Conservation (phyloP, 2,329 filamentous ascomycete genomes). For the Akanthomyces uredinophilus region DNA sequence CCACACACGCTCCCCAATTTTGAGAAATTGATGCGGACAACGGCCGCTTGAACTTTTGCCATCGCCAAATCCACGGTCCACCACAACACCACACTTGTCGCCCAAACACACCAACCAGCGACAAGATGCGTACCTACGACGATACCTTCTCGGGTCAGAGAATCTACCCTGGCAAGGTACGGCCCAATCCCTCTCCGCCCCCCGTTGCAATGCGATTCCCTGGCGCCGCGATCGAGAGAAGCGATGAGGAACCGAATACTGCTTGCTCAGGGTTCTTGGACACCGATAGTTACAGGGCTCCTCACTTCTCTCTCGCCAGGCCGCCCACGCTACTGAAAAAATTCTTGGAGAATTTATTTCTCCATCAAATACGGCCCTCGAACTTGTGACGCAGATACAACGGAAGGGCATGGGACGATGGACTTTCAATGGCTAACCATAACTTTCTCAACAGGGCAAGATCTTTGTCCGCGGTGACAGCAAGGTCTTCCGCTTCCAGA, state of each 20-base stretch:
- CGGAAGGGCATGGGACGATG: background rate
- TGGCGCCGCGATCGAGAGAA: constrained; percentile 8
- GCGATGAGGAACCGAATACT: constrained; percentile 4
- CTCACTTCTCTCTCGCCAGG: constrained; percentile 1
- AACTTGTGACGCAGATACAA: background rate
- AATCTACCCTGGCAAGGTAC: constrained; percentile 65
- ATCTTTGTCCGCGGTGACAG: constrained; percentile 99
- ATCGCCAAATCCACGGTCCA: constrained; percentile 36
- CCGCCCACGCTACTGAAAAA: background rate
- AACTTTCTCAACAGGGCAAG: constrained; percentile 68
- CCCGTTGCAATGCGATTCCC: constrained; percentile 3
- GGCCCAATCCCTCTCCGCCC: constrained; percentile 22
- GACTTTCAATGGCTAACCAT: constrained; percentile 24
- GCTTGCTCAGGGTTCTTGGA: too few species aligned
- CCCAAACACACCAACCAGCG: constrained; percentile 34
- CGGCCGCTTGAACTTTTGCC: constrained; percentile 30
- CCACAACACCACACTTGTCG: constrained; percentile 37
- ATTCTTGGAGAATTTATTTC: background rate
- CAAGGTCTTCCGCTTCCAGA: constrained; percentile 99
- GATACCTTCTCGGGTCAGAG: constrained; percentile 61
- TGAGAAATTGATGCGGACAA: constrained; percentile 34
- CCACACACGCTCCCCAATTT: constrained; percentile 35
- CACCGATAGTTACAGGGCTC: background rate
- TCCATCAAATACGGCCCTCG: background rate
- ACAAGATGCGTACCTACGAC: constrained; percentile 63